Evolutionary conservation across 495 filamentous ascomycete species (phyloP), one percentile per base, ranked within the genome.

Genomic region (Bacidia gigantensis): DNA sequence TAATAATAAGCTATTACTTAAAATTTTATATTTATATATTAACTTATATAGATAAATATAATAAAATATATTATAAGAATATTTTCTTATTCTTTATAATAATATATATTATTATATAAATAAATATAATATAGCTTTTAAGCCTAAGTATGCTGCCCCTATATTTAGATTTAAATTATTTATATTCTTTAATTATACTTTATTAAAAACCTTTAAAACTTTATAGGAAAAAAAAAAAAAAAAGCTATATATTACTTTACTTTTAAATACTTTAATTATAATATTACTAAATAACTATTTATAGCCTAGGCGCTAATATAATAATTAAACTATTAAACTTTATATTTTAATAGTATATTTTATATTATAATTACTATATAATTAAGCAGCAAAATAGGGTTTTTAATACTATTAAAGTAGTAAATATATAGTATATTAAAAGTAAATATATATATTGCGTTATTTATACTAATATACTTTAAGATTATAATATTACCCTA

Each of bases 171-270:
- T 7, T 44, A 18, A 26, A 22, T 25, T 49, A 7, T 24, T 7
- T 49, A 49, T 18, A 24, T 7, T 29, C 26, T 3, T 24, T 49
- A 49, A 47, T 11, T 24, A 18, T 49, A 56, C 11, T 46, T 47
- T 46, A 46, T 44, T 44, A 18, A 18, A 7, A 44, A 7, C 5
- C 18, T 18, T 44, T 44, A 44, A 44, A 18, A 44, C 18, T 44
- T 7, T 18, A 44, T 44, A 43, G 24, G 17, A 46, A 56, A 53
- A 46, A 55, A 20, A 44, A 2, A 48, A 56, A 50, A 23, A 11
- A 50, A 40, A 26, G 42, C 41, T 26, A 17, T 42, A 49, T 2
- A 18, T 38, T 43, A 55, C 25, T 38, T 50, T 23, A 23, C 26
- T 50, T 50, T 40, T 48, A 23, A 50, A 49, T 46, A 12, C 11